These are phyloP conservation scores for Flaveria ramosissima DNA, from an alignment of 129 eudicot species.

Conservation along the genomic window DNA sequence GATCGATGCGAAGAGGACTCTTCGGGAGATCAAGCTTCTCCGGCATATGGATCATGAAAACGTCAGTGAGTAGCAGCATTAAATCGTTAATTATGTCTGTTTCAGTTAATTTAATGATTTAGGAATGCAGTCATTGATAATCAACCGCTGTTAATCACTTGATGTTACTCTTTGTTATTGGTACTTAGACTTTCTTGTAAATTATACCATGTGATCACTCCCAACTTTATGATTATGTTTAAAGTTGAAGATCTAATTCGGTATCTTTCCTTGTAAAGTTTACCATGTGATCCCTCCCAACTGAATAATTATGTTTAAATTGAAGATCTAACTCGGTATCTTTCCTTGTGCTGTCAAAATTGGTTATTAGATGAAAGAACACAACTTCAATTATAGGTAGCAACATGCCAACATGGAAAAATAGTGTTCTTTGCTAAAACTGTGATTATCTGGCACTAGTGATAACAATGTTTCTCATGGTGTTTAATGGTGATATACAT, in stretches of 20 bases:
- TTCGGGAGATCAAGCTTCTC: constrained; percentile 83
- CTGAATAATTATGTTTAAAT: constrained; percentile 13
- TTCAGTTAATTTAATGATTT: constrained; percentile 1
- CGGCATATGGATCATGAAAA: constrained; percentile 94
- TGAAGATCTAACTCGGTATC: constrained; percentile 5
- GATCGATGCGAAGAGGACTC: constrained; percentile 86
- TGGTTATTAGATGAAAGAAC: constrained; percentile 13
- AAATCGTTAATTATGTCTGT: neutral
- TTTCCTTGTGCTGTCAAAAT: neutral
- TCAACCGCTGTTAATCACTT: constrained; percentile 5
- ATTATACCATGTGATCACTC: neutral
- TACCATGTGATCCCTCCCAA: neutral
- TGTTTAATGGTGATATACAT: neutral
- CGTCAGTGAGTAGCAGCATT: constrained; percentile 54
- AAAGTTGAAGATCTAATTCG: constrained; percentile 2
- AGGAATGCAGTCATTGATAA: constrained; percentile 5
- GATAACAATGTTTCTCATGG: too few species aligned
- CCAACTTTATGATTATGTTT: constrained; percentile 12
- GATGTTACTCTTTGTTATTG: neutral
- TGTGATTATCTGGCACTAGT: too few species aligned
- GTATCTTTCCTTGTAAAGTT: neutral
- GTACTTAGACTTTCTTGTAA: neutral
- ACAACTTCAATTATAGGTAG: constrained; percentile 4
- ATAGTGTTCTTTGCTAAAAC: too few species aligned
- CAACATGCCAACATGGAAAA: neutral